Percentiles rank a stretch among this genome's conserved stretches.
phyloP scores from a whole-genome alignment of 2,329 filamentous ascomycete species.

The Sporothrix phasma region DNA sequence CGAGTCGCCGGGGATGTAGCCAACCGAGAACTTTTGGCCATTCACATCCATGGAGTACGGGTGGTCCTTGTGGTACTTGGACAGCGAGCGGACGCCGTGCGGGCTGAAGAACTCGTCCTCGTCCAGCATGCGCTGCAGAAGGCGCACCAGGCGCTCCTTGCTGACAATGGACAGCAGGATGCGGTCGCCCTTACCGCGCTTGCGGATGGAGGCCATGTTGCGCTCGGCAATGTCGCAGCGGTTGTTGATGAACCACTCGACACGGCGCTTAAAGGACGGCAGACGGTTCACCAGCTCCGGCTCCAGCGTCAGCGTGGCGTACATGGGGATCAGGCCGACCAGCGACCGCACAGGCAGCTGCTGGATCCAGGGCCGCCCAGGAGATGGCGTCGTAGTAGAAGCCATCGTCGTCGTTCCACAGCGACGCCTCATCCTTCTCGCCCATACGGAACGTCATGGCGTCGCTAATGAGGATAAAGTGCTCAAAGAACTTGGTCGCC shows the following conservation, averaged over 20 bases:
- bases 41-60: slow-evolving; percentile 96
- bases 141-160: slow-evolving; percentile 82
- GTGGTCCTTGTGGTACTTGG: slow-evolving; percentile 80
- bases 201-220: slow-evolving; percentile 88
- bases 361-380: slow-evolving; percentile 88
- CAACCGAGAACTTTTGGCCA: slow-evolving; percentile 75
- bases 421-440: slow-evolving; percentile 62
- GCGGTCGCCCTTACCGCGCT: slow-evolving; percentile 80
- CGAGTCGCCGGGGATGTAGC: slow-evolving; percentile 90
- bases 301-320: slow-evolving; percentile 83
- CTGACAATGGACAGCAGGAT: slow-evolving; percentile 84
- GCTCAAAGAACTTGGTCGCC: slow-evolving; percentile 97
- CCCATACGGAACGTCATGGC: slow-evolving; percentile 81
- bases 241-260: slow-evolving; percentile 92
- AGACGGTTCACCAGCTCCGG: slow-evolving; percentile 88
- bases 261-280: slow-evolving; percentile 81
- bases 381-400: slow-evolving; percentile 99
- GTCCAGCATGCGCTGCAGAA: slow-evolving; percentile 84
- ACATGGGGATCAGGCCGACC: slow-evolving; percentile 87
- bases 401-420: slow-evolving; percentile 94
- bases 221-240: slow-evolving; percentile 77
- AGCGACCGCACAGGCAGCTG: slow-evolving; percentile 87
- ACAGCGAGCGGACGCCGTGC: slow-evolving; percentile 83
- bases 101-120: slow-evolving; percentile 88
- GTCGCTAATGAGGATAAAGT: slow-evolving; percentile 95